These are phyloP conservation scores for Amanita subjunquillea DNA, from an alignment of 768 basidiomycete genomes.

Conservation along the genomic window DNA sequence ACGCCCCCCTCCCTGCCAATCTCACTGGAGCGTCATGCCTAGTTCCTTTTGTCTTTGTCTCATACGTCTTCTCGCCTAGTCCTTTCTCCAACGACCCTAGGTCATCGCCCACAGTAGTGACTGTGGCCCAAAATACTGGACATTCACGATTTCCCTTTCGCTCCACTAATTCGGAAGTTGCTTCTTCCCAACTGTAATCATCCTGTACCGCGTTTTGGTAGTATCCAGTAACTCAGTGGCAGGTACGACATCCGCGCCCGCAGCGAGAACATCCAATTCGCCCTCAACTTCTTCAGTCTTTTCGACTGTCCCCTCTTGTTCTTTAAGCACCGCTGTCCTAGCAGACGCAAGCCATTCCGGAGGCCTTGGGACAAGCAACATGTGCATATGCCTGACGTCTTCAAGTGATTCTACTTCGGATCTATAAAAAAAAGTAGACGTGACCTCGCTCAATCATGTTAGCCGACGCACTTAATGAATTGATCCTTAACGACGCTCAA, in stretches of 20 bases:
- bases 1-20: conserved; percentile 46
- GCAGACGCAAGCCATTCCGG: conserved; percentile 23
- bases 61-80: conserved; percentile 40
- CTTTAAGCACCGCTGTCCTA: conserved; percentile 9
- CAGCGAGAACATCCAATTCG: conserved; percentile 28
- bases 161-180: conserved; percentile 28
- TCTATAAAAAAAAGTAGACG: conserved; percentile 56
- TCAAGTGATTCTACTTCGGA: conserved; percentile 47
- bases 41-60: conserved; percentile 54
- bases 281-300: conserved; percentile 3
- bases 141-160: conserved; percentile 14
- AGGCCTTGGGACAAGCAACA: conserved; percentile 48
- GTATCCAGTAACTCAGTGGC: conserved; percentile 22
- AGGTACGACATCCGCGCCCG: conserved; percentile 41
- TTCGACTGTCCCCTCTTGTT: not conserved
- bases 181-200: conserved; percentile 51
- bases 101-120: conserved; percentile 41
- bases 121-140: conserved; percentile 30
- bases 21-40: conserved; percentile 43
- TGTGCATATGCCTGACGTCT: conserved; percentile 47
- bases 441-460: conserved; percentile 51
- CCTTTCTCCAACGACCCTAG: conserved; percentile 34
- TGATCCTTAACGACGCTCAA: not conserved
- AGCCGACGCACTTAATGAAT: conserved; percentile 12
- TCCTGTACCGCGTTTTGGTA: conserved; percentile 34